A percentile compares a stretch with the other conserved stretches of the same genome.
These are phyloP conservation scores for Hirsutella minnesotensis DNA, from an alignment of 2,329 filamentous ascomycete genomes.

Conservation along the genomic window DNA sequence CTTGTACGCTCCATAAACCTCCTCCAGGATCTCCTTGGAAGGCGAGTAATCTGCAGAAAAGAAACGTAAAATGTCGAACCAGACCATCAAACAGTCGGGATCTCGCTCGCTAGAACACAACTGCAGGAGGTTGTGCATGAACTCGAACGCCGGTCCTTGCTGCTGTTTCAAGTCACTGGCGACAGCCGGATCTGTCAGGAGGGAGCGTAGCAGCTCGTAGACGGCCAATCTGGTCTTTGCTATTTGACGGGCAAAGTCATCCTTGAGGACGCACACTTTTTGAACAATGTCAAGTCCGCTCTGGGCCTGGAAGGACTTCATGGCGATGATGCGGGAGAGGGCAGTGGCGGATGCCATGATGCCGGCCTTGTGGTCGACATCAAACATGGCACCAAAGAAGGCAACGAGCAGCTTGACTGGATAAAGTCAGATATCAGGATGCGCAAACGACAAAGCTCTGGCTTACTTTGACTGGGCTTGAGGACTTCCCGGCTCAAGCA, in stretches of 20 bases:
- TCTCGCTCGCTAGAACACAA: constrained; percentile 44
- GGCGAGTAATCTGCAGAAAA: constrained; percentile 34
- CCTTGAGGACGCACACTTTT: constrained; percentile 36
- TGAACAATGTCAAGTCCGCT: constrained; percentile 36
- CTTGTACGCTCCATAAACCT: constrained; percentile 43
- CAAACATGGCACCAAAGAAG: constrained; percentile 48
- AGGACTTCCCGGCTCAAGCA: constrained; percentile 32
- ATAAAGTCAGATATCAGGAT: background rate
- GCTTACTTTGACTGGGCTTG: constrained; percentile 36
- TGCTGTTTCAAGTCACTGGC: constrained; percentile 30
- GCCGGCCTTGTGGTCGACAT: constrained; percentile 47
- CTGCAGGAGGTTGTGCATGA: constrained; percentile 36
- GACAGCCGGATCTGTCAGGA: constrained; percentile 31
- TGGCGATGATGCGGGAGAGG: constrained; percentile 33
- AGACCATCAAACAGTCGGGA: constrained; percentile 42
- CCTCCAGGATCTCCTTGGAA: constrained; percentile 32
- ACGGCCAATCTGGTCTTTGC: constrained; percentile 38
- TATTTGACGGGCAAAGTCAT: constrained; percentile 44
- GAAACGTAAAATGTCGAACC: constrained; percentile 38
- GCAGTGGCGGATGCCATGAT: constrained; percentile 42
- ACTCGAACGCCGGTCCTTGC: constrained; percentile 29
- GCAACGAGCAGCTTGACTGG: constrained; percentile 34
- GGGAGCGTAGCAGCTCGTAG: constrained; percentile 33
- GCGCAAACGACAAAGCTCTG: background rate
- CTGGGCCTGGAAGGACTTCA: constrained; percentile 38